A percentile compares a stretch with the other conserved stretches of the same genome.
Evolutionary conservation across 2,329 filamentous ascomycete genomes (phyloP).

Genomic region (Penicillium sp.): DNA sequence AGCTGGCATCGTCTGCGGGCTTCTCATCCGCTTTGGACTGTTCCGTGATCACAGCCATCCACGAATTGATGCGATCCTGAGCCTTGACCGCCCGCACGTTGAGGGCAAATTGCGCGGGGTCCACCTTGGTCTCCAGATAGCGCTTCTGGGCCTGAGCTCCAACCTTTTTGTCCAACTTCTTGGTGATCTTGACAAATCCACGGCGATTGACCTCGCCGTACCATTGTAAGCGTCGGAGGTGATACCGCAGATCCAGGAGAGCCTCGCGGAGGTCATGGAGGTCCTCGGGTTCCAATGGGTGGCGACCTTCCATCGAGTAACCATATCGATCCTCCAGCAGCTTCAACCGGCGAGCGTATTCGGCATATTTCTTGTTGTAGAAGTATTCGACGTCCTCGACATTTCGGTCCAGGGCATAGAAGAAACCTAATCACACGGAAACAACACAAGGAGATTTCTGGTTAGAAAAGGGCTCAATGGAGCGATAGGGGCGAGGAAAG

Average conservation of each 20-base stretch:
- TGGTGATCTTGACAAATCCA: conserved; percentile 97
- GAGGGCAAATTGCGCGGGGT: conserved; percentile 83
- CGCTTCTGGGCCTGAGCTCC: conserved; percentile 74
- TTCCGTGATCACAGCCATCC: conserved; percentile 71
- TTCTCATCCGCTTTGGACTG: conserved; percentile 65
- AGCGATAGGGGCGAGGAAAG: neutral
- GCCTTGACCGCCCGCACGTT: conserved; percentile 62
- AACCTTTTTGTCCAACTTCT: conserved; percentile 97
- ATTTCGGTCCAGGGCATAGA: conserved; percentile 93
- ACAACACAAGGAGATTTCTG: conserved; percentile 22
- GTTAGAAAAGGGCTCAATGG: conserved; percentile 23
- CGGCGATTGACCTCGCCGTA: conserved; percentile 95
- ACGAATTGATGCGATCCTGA: conserved; percentile 78
- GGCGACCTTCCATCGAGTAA: conserved; percentile 66
- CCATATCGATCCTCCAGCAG: conserved; percentile 88
- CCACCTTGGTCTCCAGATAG: conserved; percentile 89
- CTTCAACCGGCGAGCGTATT: conserved; percentile 79
- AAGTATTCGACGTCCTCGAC: conserved; percentile 95
- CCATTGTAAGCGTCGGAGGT: conserved; percentile 91
- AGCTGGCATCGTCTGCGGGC: conserved; percentile 72
- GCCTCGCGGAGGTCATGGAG: conserved; percentile 88
- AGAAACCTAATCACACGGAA: conserved; percentile 71
- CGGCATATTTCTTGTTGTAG: conserved; percentile 92
- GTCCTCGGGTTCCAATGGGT: conserved; percentile 82
- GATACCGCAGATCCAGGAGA: conserved; percentile 81